Conservation (phyloP, 345 rosid species). For the Brassica rapa region DNA sequence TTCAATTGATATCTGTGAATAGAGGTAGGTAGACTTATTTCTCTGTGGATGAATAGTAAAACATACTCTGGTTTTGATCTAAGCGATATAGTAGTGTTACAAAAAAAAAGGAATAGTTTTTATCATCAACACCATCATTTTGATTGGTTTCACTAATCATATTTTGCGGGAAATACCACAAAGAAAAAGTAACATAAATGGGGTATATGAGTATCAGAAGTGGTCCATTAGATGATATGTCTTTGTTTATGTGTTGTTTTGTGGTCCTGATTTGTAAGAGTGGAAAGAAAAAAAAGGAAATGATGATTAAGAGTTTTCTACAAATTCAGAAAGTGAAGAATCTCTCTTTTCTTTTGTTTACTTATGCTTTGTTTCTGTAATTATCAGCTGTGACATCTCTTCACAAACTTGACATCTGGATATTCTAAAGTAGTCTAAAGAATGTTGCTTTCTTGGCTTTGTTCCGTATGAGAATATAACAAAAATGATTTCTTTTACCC, state of each 20-base stretch:
- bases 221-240: constrained; percentile 35
- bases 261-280: constrained; percentile 34
- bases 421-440: constrained; percentile 22
- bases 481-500: background rate
- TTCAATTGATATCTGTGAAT: background rate
- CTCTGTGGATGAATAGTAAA: background rate
- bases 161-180: constrained; percentile 23
- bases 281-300: constrained; percentile 17
- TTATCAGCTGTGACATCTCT: constrained; percentile 15
- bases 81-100: no score
- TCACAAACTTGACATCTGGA: constrained; percentile 16
- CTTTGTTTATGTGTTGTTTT: constrained; percentile 37
- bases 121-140: constrained; percentile 18
- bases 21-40: background rate
- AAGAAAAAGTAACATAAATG: constrained; percentile 9
- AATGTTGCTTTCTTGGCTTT: constrained; percentile 17
- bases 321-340: constrained; percentile 37
- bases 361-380: constrained; percentile 31
- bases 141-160: constrained; percentile 34
- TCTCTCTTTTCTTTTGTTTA: constrained; percentile 30
- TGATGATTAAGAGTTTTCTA: constrained; percentile 28
- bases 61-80: background rate
- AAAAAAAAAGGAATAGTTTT: background rate
- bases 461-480: background rate
- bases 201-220: constrained; percentile 34